Conservation (phyloP, 495 filamentous ascomycete species). For the Lophiostoma macrostomum region DNA sequence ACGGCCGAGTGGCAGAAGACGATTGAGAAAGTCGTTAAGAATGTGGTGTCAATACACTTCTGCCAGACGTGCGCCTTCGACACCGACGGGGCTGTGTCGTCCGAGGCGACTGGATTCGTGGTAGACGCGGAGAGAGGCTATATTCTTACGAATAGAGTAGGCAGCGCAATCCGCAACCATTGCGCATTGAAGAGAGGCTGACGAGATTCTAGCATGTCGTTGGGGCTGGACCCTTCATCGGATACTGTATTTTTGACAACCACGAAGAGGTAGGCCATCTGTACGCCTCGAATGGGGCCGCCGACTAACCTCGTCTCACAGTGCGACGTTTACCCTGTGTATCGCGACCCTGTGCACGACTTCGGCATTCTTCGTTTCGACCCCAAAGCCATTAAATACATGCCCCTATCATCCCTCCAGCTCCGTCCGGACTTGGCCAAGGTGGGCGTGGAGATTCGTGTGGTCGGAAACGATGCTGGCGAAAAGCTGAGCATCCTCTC, state of each 20-base stretch:
- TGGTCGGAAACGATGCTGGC: slow-evolving; percentile 97
- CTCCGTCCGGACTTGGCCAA: slow-evolving; percentile 75
- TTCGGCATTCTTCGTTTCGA: slow-evolving; percentile 97
- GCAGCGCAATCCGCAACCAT: not conserved
- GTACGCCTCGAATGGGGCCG: not conserved
- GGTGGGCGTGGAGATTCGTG: slow-evolving; percentile 89
- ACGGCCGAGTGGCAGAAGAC: slow-evolving; percentile 96
- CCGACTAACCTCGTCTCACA: slow-evolving; percentile 38
- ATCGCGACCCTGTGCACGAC: slow-evolving; percentile 97
- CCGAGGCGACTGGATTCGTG: slow-evolving; percentile 96
- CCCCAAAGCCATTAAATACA: slow-evolving; percentile 92
- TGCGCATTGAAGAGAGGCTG: slow-evolving; percentile 32
- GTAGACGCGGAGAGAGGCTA: slow-evolving; percentile 94
- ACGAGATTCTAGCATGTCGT: slow-evolving; percentile 89
- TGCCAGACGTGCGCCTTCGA: slow-evolving; percentile 98
- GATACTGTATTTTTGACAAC: slow-evolving; percentile 96
- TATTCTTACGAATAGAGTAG: slow-evolving; percentile 36
- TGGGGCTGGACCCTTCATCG: slow-evolving; percentile 95
- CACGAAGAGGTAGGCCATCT: slow-evolving; percentile 65
- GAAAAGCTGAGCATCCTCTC: slow-evolving; percentile 98
- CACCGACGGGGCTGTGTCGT: slow-evolving; percentile 86
- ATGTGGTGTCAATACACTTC: slow-evolving; percentile 96
- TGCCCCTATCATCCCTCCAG: slow-evolving; percentile 75
- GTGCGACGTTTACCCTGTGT: slow-evolving; percentile 96
- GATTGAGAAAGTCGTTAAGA: slow-evolving; percentile 87